These are phyloP conservation scores for Oryza longistaminata DNA, from an alignment of 176 grass and related monocot genomes.

Conservation along the genomic window DNA sequence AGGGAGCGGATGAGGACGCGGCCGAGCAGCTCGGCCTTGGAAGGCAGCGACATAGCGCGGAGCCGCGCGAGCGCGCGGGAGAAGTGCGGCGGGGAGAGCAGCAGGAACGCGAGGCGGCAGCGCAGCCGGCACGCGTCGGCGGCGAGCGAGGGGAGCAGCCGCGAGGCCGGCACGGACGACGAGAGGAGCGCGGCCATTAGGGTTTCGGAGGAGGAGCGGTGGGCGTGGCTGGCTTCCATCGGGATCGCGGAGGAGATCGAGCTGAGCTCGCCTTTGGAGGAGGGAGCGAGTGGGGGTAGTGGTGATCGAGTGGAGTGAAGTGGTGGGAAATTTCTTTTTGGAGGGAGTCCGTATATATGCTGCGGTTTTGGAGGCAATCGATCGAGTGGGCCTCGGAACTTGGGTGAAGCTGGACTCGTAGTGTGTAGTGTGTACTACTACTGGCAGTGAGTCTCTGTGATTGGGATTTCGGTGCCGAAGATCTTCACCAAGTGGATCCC, in stretches of 20 bases:
- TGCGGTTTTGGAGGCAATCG: slow-evolving; percentile 12
- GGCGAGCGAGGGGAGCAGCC: slow-evolving; percentile 55
- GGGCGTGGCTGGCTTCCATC: slow-evolving; percentile 39
- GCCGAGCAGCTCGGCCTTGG: slow-evolving; percentile 69
- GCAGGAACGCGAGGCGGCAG: slow-evolving; percentile 77
- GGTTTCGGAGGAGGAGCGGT: slow-evolving; percentile 48
- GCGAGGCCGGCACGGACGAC: slow-evolving; percentile 21
- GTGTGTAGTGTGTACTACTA: background rate
- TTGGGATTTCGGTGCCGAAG: background rate
- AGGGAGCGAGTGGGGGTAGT: background rate
- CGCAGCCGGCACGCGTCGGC: slow-evolving; percentile 54
- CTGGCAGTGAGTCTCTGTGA: background rate
- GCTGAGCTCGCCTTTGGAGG: background rate
- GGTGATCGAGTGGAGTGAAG: background rate
- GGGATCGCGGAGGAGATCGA: slow-evolving; percentile 27
- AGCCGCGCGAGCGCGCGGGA: slow-evolving; percentile 64
- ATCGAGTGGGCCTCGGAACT: slow-evolving; percentile 3
- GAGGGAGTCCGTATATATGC: slow-evolving; percentile 27
- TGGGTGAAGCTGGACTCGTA: background rate
- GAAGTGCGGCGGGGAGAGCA: slow-evolving; percentile 77
- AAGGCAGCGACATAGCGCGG: slow-evolving; percentile 55
- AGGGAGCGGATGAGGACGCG: slow-evolving; percentile 78
- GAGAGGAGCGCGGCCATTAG: slow-evolving; percentile 66
- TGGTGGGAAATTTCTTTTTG: slow-evolving; percentile 41
- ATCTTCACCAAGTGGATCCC: background rate